A percentile compares a stretch with the other conserved stretches of the same genome.
These are phyloP conservation scores for Adiantum capillusveneris DNA, from an alignment of 75 land plant genomes.

Conservation along the genomic window DNA sequence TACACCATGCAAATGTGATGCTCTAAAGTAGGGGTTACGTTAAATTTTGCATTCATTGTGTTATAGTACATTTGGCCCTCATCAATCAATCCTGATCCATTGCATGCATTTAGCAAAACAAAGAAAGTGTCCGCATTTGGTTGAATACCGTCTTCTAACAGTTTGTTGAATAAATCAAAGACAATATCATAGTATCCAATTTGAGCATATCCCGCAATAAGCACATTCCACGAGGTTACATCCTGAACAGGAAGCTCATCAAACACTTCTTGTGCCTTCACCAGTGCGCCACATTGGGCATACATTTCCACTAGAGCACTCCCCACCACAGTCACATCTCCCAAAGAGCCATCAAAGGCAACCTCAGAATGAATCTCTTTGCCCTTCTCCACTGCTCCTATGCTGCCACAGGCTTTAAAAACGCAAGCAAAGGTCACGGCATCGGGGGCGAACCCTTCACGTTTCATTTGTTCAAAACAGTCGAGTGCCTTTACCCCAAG, in stretches of 20 bases:
- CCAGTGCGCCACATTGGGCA: conserved; percentile 31
- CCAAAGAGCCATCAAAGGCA: background rate
- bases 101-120: background rate
- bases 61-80: conserved; percentile 2
- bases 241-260: conserved; percentile 2
- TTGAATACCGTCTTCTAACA: background rate
- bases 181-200: conserved; percentile 12
- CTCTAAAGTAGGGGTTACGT: background rate
- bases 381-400: conserved; percentile 16
- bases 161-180: conserved; percentile 1
- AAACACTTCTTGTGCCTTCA: conserved; percentile 17
- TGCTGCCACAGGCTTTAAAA: conserved; percentile 27
- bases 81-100: background rate
- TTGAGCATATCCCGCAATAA: conserved; percentile 28
- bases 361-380: conserved; percentile 20
- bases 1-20: conserved; percentile 33
- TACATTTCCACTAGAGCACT: conserved; percentile 37
- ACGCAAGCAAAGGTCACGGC: conserved; percentile 22
- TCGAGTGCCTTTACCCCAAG: conserved; percentile 19
- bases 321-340: conserved; percentile 14
- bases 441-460: conserved; percentile 17
- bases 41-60: background rate
- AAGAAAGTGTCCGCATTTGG: background rate
- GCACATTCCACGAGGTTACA: conserved; percentile 24
- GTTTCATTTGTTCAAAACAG: conserved; percentile 25